A percentile compares a stretch with the other conserved stretches of the same genome.
Evolutionary conservation across 306 rosid species (phyloP).

Genomic region (Fragaria iinumae): DNA sequence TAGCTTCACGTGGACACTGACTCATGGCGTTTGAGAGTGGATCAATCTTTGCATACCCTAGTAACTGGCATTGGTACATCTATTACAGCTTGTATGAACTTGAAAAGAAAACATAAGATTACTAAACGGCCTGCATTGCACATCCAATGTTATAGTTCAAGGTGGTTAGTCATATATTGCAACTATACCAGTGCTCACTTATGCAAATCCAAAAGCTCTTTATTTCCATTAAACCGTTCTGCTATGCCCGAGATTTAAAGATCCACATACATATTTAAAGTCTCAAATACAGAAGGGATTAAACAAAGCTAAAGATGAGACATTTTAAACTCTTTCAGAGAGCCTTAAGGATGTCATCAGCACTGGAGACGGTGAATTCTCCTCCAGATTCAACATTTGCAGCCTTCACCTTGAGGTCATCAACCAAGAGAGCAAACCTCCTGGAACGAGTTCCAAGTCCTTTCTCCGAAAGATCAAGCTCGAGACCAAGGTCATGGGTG

Average conservation of each 20-base stretch:
- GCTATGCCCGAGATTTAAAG: neutral
- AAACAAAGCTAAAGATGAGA: neutral
- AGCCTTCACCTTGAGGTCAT: slow-evolving; percentile 78
- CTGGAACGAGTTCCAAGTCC: slow-evolving; percentile 77
- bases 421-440: slow-evolving; percentile 84
- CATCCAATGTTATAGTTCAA: too few relatives aligned
- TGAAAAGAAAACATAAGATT: too few relatives aligned
- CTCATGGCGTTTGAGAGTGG: neutral
- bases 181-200: neutral
- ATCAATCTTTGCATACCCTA: neutral
- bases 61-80: neutral
- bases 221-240: slow-evolving; percentile 6
- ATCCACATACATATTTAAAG: neutral
- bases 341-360: slow-evolving; percentile 88
- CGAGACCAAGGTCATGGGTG: slow-evolving; percentile 75
- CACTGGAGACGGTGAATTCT: slow-evolving; percentile 80
- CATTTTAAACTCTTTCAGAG: slow-evolving; percentile 38
- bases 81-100: neutral
- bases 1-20: neutral
- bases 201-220: slow-evolving; percentile 1
- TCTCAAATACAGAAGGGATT: neutral
- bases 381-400: slow-evolving; percentile 81
- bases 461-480: slow-evolving; percentile 77
- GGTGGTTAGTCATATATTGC: too few relatives aligned
- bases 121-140: too few relatives aligned